A percentile compares a stretch with the other conserved stretches of the same genome.
Evolutionary conservation across 129 eudicot genomes (phyloP).

Genomic region (Kitagawia praeruptora): DNA sequence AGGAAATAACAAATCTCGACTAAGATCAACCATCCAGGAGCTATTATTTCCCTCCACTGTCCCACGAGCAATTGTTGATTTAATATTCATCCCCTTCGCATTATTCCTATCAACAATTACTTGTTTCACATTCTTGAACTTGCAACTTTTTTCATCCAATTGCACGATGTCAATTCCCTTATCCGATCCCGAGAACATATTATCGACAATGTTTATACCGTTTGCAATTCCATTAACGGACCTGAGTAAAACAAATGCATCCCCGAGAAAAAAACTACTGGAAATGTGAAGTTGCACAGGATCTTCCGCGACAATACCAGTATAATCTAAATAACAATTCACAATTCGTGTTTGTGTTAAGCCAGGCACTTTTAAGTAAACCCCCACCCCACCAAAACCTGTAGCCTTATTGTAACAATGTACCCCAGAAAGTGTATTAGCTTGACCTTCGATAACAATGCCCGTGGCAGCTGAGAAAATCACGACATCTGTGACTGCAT

Average conservation of each 20-base stretch:
- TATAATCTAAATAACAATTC: slow-evolving; percentile 69
- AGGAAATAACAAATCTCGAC: slow-evolving; percentile 42
- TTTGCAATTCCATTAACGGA: slow-evolving; percentile 49
- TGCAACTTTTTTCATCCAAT: slow-evolving; percentile 40
- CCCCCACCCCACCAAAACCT: slow-evolving; percentile 76
- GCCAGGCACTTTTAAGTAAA: slow-evolving; percentile 57
- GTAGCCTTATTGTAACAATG: slow-evolving; percentile 94
- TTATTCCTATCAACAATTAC: slow-evolving; percentile 51
- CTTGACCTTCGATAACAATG: slow-evolving; percentile 62
- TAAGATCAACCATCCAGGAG: slow-evolving; percentile 57
- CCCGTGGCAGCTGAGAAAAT: slow-evolving; percentile 76
- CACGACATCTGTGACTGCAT: slow-evolving; percentile 66
- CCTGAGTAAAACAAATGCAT: slow-evolving; percentile 50
- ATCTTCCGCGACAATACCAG: slow-evolving; percentile 75
- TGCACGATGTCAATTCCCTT: slow-evolving; percentile 61
- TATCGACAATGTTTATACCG: slow-evolving; percentile 68
- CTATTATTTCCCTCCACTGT: slow-evolving; percentile 36
- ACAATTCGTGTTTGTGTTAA: slow-evolving; percentile 77
- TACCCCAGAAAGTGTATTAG: slow-evolving; percentile 67
- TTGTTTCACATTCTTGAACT: slow-evolving; percentile 49
- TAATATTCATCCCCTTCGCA: slow-evolving; percentile 63
- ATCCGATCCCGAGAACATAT: slow-evolving; percentile 70
- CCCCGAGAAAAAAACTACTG: slow-evolving; percentile 72
- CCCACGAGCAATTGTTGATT: slow-evolving; percentile 53
- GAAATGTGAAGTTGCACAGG: slow-evolving; percentile 74